Evolutionary conservation across 371 early-diverging fungal species (phyloP), one percentile per base, ranked within the genome.

Genomic region (Mucor mucedo): DNA sequence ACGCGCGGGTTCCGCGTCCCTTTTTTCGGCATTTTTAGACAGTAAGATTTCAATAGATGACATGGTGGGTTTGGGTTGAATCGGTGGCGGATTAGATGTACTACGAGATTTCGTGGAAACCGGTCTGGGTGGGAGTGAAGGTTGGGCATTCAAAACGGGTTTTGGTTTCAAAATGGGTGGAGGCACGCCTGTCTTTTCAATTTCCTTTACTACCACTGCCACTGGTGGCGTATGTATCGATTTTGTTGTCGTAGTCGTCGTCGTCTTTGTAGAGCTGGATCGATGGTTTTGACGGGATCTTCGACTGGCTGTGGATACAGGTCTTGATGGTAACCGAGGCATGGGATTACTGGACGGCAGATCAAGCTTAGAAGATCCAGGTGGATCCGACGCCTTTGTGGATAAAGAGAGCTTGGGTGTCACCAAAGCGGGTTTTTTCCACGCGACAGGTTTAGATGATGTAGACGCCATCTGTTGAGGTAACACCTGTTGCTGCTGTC

Each of bases 271-370:
- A 42, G 33, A 8, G 52, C 0, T 11, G 66, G 45, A 10, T n/a
- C 29, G 3, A 30, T 3, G 3, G 61, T 44, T 66, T 10, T 55
- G 42, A n/a, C 60, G 59, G 21, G 71, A 68, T 44, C 55, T 67
- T 58, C 63, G 63, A 41, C 52, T 62, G 2, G 76, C 71, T 2
- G 49, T 58, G 2, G 77, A 71, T 5, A 58, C 47, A 4, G 80
- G 80, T 48, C 80, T 49, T 16, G 80, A 75, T 13, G 77, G 80
- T n/a, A 79, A 44, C 8, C 70, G 66, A 39, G 80, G 77, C 52
- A 75, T 75, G 40, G 80, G 75, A 41, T 68, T 76, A 13, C 45
- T 71, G 8, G 73, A 41, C 6, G 68, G 60, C 14, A 65, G 29
- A 16, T 55, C 47, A 16, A 62, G 29, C 41, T 53, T 41, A 33